phyloP scores from a whole-genome alignment of 257 asterid genomes.

The Primulina tabacum region DNA sequence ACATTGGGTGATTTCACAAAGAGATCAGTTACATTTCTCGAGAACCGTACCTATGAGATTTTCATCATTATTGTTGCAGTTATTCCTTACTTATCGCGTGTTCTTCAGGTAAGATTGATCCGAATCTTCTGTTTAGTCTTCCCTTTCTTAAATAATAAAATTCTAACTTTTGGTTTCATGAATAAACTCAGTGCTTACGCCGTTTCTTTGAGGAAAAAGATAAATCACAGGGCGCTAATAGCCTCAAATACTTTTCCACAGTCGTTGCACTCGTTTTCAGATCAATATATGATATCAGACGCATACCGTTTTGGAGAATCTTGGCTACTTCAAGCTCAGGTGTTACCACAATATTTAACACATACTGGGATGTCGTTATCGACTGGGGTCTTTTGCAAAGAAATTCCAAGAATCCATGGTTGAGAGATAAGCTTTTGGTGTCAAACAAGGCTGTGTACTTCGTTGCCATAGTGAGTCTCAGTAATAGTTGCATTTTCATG shows the following conservation, averaged over 20 bases:
- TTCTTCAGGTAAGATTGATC: constrained; percentile 53
- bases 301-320: constrained; percentile 36
- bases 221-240: constrained; percentile 39
- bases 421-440: constrained; percentile 75
- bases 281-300: constrained; percentile 33
- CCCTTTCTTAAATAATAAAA: background rate
- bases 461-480: constrained; percentile 62
- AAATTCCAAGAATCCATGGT: constrained; percentile 62
- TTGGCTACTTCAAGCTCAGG: constrained; percentile 36
- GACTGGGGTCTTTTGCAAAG: constrained; percentile 27
- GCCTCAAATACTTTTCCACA: constrained; percentile 66
- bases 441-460: constrained; percentile 59
- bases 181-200: constrained; percentile 51
- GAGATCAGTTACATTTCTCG: constrained; percentile 39
- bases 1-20: constrained; percentile 59
- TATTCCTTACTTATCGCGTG: constrained; percentile 64
- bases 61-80: constrained; percentile 50
- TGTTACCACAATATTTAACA: background rate
- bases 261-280: constrained; percentile 68
- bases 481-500: background rate
- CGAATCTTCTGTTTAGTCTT: background rate
- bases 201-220: constrained; percentile 60
- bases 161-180: background rate
- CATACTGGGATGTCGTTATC: background rate
- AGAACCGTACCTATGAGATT: constrained; percentile 24